Percentiles rank a stretch among this genome's conserved stretches.
Conservation (phyloP, 805 yeast genomes). For the Teunomyces pallodes region DNA sequence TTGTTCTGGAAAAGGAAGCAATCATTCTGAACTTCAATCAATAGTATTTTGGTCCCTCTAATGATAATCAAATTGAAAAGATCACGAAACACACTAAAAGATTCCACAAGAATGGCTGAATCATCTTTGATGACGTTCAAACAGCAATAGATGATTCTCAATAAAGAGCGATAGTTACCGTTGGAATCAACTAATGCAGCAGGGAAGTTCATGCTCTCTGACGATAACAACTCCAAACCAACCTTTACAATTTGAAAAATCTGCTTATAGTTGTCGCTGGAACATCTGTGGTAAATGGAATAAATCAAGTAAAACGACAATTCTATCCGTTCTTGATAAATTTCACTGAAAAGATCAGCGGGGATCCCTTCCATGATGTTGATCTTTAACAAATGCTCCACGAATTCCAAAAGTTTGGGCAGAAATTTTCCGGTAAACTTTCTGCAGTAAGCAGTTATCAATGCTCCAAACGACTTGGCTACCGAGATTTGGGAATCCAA, state of each 20-base stretch:
- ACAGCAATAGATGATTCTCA: conserved; percentile 54
- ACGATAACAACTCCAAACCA: conserved; percentile 44
- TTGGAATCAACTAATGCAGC: conserved; percentile 38
- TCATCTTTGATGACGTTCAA: conserved; percentile 44
- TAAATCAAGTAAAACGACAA: conserved; percentile 55
- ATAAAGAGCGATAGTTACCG: conserved; percentile 55
- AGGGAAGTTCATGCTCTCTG: conserved; percentile 49
- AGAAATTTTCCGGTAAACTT: conserved; percentile 29
- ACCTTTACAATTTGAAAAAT: conserved; percentile 43
- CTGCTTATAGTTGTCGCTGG: conserved; percentile 27
- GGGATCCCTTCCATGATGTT: conserved; percentile 53
- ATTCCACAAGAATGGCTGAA: conserved; percentile 38
- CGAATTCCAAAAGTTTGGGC: conserved; percentile 31
- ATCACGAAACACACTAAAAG: conserved; percentile 51
- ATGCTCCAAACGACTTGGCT: conserved; percentile 76
- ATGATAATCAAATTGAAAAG: conserved; percentile 64
- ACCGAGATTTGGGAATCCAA: conserved; percentile 65
- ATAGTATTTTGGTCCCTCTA: conserved; percentile 59
- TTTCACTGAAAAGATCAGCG: conserved; percentile 44
- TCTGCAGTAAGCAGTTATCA: conserved; percentile 64
- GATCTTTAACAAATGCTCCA: conserved; percentile 49
- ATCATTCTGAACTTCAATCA: conserved; percentile 58
- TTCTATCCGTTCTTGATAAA: conserved; percentile 64
- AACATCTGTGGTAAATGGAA: conserved; percentile 32
- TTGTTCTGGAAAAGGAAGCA: conserved; percentile 41